Evolutionary conservation across 805 yeast genomes (phyloP).

Genomic region (Tetrapisispora arboricola): DNA sequence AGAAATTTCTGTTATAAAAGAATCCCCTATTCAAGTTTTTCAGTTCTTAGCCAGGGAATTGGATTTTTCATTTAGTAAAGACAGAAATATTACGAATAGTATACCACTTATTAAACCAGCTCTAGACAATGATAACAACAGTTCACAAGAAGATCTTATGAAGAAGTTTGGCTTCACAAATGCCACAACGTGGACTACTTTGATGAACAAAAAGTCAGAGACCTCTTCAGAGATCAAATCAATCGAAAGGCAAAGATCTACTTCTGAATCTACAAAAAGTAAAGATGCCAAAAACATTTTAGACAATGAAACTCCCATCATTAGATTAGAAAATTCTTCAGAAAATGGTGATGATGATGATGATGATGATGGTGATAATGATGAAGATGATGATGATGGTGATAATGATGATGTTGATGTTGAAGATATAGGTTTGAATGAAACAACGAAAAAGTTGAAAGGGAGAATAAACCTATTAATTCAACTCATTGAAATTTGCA

Average conservation of each 20-base stretch:
- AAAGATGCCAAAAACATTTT: background rate
- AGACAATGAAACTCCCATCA: background rate
- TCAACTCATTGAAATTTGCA: slow-evolving; percentile 22
- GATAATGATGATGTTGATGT: background rate
- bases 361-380: background rate
- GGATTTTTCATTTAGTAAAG: slow-evolving; percentile 21
- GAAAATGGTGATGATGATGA: background rate
- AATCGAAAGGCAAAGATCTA: background rate
- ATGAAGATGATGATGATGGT: background rate
- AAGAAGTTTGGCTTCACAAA: slow-evolving; percentile 24
- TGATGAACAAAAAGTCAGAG: slow-evolving; percentile 14
- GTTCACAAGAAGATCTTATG: slow-evolving; percentile 17
- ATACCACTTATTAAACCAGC: slow-evolving; percentile 1
- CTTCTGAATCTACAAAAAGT: background rate
- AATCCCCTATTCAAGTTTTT: slow-evolving; percentile 26
- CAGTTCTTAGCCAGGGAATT: slow-evolving; percentile 27
- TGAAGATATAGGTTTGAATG: background rate
- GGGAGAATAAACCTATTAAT: slow-evolving; percentile 16
- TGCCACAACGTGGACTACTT: slow-evolving; percentile 26
- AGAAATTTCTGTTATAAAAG: slow-evolving; percentile 14
- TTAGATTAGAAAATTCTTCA: background rate
- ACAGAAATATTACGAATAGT: slow-evolving; percentile 11
- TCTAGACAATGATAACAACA: slow-evolving; percentile 14
- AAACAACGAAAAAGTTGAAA: slow-evolving; percentile 3
- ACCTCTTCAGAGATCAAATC: slow-evolving; percentile 1